Conservation (phyloP, 805 yeast genomes). For the Teunomyces cretensis region DNA sequence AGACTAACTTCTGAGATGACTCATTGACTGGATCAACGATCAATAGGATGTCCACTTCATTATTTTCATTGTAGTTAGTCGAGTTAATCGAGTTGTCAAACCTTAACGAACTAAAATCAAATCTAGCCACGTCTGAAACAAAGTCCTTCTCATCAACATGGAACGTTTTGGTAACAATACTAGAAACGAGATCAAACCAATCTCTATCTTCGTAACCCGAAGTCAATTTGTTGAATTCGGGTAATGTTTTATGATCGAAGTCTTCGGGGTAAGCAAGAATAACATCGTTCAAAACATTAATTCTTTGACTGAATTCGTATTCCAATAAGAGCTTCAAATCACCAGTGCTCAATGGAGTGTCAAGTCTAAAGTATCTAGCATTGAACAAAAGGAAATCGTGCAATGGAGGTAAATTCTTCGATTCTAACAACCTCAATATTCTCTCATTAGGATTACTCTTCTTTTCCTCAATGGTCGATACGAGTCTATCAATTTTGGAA, state of each 20-base stretch:
- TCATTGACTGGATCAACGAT: slow-evolving; percentile 75
- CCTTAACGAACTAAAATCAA: slow-evolving; percentile 40
- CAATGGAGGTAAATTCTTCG: slow-evolving; percentile 30
- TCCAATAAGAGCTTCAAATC: slow-evolving; percentile 41
- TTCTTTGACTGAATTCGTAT: slow-evolving; percentile 49
- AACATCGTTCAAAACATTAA: slow-evolving; percentile 31
- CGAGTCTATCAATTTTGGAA: slow-evolving; percentile 9
- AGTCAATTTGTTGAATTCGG: slow-evolving; percentile 16
- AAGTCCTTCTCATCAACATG: slow-evolving; percentile 42
- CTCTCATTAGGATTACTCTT: slow-evolving; percentile 6
- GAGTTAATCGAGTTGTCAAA: slow-evolving; percentile 24
- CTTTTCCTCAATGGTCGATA: slow-evolving; percentile 2
- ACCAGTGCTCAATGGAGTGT: slow-evolving; percentile 16
- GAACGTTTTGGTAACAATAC: slow-evolving; percentile 45
- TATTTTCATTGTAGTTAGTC: slow-evolving; percentile 12
- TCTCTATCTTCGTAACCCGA: slow-evolving; percentile 28
- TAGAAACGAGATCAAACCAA: slow-evolving; percentile 48
- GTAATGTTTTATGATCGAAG: slow-evolving; percentile 17
- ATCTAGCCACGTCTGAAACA: slow-evolving; percentile 45
- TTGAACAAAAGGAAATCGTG: slow-evolving; percentile 47
- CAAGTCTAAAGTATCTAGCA: slow-evolving; percentile 50
- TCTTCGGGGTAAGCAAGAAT: slow-evolving; percentile 25
- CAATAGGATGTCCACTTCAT: slow-evolving; percentile 54
- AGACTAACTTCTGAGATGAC: slow-evolving; percentile 59
- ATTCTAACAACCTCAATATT: slow-evolving; percentile 21